Evolutionary conservation across 176 grass and related monocot species (phyloP), one percentile per base, ranked within the genome.

Genomic region (Cenchrus americanus): DNA sequence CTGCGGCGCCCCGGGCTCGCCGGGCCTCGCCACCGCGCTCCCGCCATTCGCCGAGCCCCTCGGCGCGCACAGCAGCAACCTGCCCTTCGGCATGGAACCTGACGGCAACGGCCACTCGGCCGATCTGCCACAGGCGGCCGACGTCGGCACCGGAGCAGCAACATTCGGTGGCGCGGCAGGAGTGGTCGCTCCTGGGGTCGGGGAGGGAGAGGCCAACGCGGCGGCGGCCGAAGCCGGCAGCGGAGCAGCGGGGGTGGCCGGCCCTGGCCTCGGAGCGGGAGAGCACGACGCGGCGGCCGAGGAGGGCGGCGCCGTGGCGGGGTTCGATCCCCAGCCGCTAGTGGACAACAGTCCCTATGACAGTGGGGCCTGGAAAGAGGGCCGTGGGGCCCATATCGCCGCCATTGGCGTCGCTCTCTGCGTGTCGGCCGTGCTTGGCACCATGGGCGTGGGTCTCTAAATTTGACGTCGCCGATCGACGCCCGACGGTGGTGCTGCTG

Each of bases 321-420:
- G 76, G 8, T 93, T 95, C 50, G 86, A 82, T 54, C 19, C 77
- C 58, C 86, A 93, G 66, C 88, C 92, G 6, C 78, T 97, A 66
- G 90, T 93, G 80, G 92, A 97, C 65, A 98, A 95, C 72, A 95
- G 88, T 47, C 92, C 90, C 7, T 94, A 91, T 54, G 95, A 97
- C 59, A 94, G 95, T 5, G 88, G 88, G 6, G 89, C 86, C 23
- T 80, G 15, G 8, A 86, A 76, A 27, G 53, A 18, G 6, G 71
- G 70, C 18, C 66, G 5, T 79, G 74, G 58, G 6, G 12, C 14
- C 23, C 63, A 13, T 6, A 34, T 85, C 22, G 54, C 32, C 1
- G 71, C 77, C 77, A 76, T 89, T 14, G 76, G 44, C 19, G 22
- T 47, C 7, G 70, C 53, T 18, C 26, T 89, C 6, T 64, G 57